Conservation (phyloP, 805 yeast species). For the Candida quercuum region DNA sequence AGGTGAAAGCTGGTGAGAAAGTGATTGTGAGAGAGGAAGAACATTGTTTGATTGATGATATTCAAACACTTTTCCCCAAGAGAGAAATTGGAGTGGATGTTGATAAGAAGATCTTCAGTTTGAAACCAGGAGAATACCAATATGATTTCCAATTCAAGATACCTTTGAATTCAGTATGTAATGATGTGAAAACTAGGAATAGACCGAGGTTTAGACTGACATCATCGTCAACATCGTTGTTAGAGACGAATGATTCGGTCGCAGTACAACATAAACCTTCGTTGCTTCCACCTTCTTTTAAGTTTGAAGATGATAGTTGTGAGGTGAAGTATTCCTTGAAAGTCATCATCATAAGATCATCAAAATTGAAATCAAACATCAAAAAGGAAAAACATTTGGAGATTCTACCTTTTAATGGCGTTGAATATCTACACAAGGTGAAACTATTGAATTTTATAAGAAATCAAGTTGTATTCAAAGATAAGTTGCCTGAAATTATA, state of each 20-base stretch:
- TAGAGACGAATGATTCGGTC: not conserved
- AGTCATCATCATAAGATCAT: constrained; percentile 51
- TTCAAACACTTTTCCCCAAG: constrained; percentile 39
- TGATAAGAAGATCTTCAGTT: constrained; percentile 39
- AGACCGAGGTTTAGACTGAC: constrained; percentile 2
- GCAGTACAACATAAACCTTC: constrained; percentile 11
- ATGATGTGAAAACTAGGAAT: constrained; percentile 36
- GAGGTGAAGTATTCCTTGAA: constrained; percentile 42
- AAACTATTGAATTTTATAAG: constrained; percentile 41
- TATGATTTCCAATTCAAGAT: constrained; percentile 33
- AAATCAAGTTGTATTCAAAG: constrained; percentile 32
- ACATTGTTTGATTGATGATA: constrained; percentile 42
- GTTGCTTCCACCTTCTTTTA: constrained; percentile 17
- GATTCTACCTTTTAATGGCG: constrained; percentile 6
- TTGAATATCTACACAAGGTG: constrained; percentile 23
- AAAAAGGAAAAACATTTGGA: constrained; percentile 28
- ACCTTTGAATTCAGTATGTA: constrained; percentile 34
- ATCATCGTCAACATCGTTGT: not conserved
- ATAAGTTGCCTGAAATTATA: constrained; percentile 39
- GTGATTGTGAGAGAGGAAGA: constrained; percentile 5
- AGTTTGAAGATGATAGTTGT: constrained; percentile 1
- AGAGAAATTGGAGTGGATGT: constrained; percentile 28
- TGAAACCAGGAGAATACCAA: constrained; percentile 45
- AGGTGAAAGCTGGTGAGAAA: constrained; percentile 5
- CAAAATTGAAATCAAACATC: constrained; percentile 42